These are phyloP conservation scores for Ceratocystis diversiconidia DNA, from an alignment of 2,329 filamentous ascomycete species.

Conservation along the genomic window DNA sequence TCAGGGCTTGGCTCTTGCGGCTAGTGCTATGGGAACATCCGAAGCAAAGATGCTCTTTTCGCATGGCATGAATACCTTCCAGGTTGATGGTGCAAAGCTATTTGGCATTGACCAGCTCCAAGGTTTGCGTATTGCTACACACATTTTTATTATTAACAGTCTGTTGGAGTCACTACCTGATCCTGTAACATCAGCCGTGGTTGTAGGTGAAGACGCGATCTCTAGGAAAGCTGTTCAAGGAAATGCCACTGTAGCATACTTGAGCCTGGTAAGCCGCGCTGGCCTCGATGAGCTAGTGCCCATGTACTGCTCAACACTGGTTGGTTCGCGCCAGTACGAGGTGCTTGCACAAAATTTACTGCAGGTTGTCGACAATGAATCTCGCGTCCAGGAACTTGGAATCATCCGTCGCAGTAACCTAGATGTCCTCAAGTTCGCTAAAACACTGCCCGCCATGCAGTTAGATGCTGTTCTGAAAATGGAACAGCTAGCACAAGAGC, in stretches of 20 bases:
- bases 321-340: conserved; percentile 47
- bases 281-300: conserved; percentile 68
- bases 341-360: conserved; percentile 66
- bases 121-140: conserved; percentile 53
- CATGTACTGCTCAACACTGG: conserved; percentile 71
- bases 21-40: conserved; percentile 25
- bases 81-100: conserved; percentile 33
- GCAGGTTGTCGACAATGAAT: conserved; percentile 49
- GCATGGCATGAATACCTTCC: conserved; percentile 24
- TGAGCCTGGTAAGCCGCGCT: conserved; percentile 59
- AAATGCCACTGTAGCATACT: conserved; percentile 67
- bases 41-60: conserved; percentile 20
- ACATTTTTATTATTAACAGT: conserved; percentile 51
- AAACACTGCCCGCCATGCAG: conserved; percentile 46
- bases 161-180: conserved; percentile 45
- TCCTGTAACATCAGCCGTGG: background rate
- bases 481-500: conserved; percentile 18
- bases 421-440: conserved; percentile 58
- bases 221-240: conserved; percentile 40
- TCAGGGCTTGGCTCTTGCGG: conserved; percentile 39
- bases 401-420: conserved; percentile 65
- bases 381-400: conserved; percentile 53
- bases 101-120: conserved; percentile 45
- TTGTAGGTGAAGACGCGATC: background rate
- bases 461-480: conserved; percentile 33